Conservation (phyloP, 208 protist genomes). For the Vickermania ingenoplastis region DNA sequence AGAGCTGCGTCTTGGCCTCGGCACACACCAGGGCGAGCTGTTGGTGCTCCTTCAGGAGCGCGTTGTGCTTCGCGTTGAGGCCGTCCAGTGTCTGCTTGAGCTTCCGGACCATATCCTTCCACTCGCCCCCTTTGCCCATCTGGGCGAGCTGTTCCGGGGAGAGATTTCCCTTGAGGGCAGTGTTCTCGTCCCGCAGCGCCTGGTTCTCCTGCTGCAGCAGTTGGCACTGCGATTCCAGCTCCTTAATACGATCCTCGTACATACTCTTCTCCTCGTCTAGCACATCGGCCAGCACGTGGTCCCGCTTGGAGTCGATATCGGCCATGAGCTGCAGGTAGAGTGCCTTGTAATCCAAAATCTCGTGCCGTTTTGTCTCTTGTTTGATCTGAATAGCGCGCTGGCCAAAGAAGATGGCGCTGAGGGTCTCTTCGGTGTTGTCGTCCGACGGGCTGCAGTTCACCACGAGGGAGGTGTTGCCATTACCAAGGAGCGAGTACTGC, state of each 20-base stretch:
- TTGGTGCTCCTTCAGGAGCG: slow-evolving; percentile 48
- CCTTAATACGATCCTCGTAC: slow-evolving; percentile 63
- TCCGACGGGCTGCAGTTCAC: slow-evolving; percentile 83
- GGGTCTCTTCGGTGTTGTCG: slow-evolving; percentile 80
- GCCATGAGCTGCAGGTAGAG: slow-evolving; percentile 83
- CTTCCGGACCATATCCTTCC: slow-evolving; percentile 32
- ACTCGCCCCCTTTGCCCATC: slow-evolving; percentile 12
- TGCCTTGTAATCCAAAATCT: slow-evolving; percentile 87
- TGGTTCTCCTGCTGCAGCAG: slow-evolving; percentile 58
- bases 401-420: slow-evolving; percentile 83
- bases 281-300: slow-evolving; percentile 55
- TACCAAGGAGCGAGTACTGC: slow-evolving; percentile 86
- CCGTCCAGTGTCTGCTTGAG: slow-evolving; percentile 33
- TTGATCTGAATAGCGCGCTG: slow-evolving; percentile 91
- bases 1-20: slow-evolving; percentile 55
- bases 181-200: slow-evolving; percentile 44
- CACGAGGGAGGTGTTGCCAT: slow-evolving; percentile 86
- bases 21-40: slow-evolving; percentile 54
- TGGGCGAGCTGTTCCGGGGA: slow-evolving; percentile 11
- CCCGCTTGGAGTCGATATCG: slow-evolving; percentile 80
- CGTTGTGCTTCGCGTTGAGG: slow-evolving; percentile 36
- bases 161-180: slow-evolving; percentile 17
- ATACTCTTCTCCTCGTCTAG: slow-evolving; percentile 58
- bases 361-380: slow-evolving; percentile 84
- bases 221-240: slow-evolving; percentile 50